These are phyloP conservation scores for Psidium guajava DNA, from an alignment of 345 rosid species.

Conservation along the genomic window DNA sequence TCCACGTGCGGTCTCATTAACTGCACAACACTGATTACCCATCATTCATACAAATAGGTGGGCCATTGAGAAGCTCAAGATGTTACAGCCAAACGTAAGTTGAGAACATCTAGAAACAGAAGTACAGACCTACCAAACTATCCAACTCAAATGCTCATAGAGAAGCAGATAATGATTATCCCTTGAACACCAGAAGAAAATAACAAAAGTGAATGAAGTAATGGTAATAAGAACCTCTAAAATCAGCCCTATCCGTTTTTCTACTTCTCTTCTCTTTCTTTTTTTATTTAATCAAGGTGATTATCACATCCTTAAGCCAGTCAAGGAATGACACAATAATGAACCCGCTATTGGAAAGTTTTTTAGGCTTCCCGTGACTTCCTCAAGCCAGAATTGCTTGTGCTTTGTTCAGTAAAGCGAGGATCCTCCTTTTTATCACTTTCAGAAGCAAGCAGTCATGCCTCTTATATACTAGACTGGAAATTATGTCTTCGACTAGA, in stretches of 20 bases:
- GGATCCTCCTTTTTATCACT: background rate
- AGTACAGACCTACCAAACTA: background rate
- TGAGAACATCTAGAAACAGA: background rate
- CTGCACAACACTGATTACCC: slow-evolving; percentile 7
- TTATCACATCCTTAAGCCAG: background rate
- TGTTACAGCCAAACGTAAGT: background rate
- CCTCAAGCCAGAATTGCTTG: background rate
- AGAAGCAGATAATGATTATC: background rate
- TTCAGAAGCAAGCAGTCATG: background rate
- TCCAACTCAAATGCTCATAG: background rate
- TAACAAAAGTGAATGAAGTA: background rate
- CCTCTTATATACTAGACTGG: background rate
- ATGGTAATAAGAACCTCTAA: background rate
- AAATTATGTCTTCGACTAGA: background rate
- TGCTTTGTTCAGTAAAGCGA: background rate
- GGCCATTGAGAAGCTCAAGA: background rate
- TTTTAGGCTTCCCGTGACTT: background rate
- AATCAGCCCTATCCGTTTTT: background rate
- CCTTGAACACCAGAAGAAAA: background rate
- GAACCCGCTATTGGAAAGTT: background rate
- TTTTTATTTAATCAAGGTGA: background rate
- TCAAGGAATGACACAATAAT: background rate
- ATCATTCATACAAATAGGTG: background rate
- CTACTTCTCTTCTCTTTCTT: background rate
- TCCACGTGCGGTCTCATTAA: slow-evolving; percentile 33